Conservation (phyloP, 2,329 filamentous ascomycete species). For the Phialophora macrospora region DNA sequence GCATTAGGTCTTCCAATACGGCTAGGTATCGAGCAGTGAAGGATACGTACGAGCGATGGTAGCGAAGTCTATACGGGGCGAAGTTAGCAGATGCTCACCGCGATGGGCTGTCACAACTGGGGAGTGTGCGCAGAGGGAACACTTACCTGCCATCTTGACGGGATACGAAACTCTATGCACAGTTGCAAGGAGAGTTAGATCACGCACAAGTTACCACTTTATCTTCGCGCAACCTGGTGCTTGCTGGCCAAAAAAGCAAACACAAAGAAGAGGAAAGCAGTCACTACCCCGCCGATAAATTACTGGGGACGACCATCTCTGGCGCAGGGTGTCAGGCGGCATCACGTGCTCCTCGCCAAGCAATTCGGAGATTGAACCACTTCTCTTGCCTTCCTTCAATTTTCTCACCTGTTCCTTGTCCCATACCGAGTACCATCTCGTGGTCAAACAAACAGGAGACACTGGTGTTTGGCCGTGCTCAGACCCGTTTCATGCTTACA, state of each 20-base stretch:
- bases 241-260: slow-evolving; percentile 1
- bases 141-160: slow-evolving; percentile 18
- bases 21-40: not conserved
- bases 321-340: not conserved
- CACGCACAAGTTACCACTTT: not conserved
- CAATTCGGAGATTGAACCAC: not conserved
- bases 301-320: not conserved
- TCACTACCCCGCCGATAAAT: not conserved
- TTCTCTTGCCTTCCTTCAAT: not conserved
- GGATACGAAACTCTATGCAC: too few species aligned
- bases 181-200: not conserved
- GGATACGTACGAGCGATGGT: slow-evolving; percentile 48
- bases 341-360: not conserved
- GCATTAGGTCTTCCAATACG: slow-evolving; percentile 30
- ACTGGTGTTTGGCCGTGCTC: not conserved
- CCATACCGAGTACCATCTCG: too few species aligned
- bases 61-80: slow-evolving; percentile 44
- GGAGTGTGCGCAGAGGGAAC: not conserved
- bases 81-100: not conserved
- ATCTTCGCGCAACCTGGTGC: not conserved
- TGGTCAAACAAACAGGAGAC: not conserved
- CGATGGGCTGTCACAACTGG: not conserved
- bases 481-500: not conserved
- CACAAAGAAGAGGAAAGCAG: not conserved
- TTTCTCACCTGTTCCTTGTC: not conserved